phyloP scores from a whole-genome alignment of 2,329 filamentous ascomycete species.

The Coleophoma crateriformis region DNA sequence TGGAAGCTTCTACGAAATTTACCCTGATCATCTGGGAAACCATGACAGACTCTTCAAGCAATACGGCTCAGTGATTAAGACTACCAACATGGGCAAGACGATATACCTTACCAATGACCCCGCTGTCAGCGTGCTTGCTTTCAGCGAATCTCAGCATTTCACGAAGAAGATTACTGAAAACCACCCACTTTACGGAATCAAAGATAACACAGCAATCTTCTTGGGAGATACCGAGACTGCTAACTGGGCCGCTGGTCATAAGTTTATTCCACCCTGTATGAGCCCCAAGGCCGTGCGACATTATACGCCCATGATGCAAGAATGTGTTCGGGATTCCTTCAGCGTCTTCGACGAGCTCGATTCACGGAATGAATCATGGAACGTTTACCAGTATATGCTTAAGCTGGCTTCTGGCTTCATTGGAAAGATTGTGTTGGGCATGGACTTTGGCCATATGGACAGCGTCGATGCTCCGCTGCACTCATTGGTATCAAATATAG shows the following conservation, averaged over 20 bases:
- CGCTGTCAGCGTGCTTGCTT: constrained; percentile 18
- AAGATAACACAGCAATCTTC: constrained; percentile 11
- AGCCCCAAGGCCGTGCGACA: constrained; percentile 31
- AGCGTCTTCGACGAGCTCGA: constrained; percentile 18
- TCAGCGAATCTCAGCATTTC: constrained; percentile 29
- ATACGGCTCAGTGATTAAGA: constrained; percentile 31
- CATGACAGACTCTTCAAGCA: constrained; percentile 32
- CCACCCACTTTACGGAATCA: constrained; percentile 14
- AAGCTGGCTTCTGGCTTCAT: constrained; percentile 38
- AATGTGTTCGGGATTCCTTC: constrained; percentile 12
- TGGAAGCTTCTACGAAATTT: constrained; percentile 32
- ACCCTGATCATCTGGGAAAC: constrained; percentile 35
- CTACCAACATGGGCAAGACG: constrained; percentile 29
- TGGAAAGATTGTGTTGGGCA: constrained; percentile 36
- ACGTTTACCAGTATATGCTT: constrained; percentile 44
- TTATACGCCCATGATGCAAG: constrained; percentile 15
- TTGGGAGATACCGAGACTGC: constrained; percentile 12
- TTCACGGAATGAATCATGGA: constrained; percentile 34
- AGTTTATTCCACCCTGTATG: constrained; percentile 13
- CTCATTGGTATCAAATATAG: constrained; percentile 33
- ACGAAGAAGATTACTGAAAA: constrained; percentile 28
- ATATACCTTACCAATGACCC: constrained; percentile 31
- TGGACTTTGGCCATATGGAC: constrained; percentile 39
- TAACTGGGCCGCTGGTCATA: constrained; percentile 9
- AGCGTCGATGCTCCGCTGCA: constrained; percentile 32